Evolutionary conservation across 345 rosid species (phyloP), one percentile per base, ranked within the genome.

Genomic region (Linum lewisii): DNA sequence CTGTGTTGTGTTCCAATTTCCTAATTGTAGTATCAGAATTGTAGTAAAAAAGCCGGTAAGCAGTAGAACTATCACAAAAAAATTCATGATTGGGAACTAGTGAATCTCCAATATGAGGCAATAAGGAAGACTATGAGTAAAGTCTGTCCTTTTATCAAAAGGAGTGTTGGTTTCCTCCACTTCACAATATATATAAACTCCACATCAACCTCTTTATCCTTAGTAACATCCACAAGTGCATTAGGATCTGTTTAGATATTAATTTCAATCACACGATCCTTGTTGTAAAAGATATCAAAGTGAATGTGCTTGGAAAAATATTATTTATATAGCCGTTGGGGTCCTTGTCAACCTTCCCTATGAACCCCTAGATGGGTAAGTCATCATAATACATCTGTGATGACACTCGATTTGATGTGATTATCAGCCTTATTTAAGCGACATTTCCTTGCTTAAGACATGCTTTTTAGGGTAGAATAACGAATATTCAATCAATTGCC

Each of bases 1-100:
- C n/a, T n/a, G n/a, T n/a, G n/a, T n/a, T n/a, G n/a, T n/a, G n/a
- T n/a, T n/a, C n/a, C n/a, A n/a, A n/a, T n/a, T n/a, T n/a, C n/a
- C n/a, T n/a, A n/a, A n/a, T n/a, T n/a, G n/a, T n/a, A n/a, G 85
- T 91, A 89, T 84, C 66, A 89, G 82, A 76, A 89, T 89, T 0
- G 96, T 86, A 3, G 96, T 95, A 37, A 89, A 88, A 69, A 89
- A 89, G 37, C 96, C 96, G 38, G 95, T 89, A 79, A 89, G 68
- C 24, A 89, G 91, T 16, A 88, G 87, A 66, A 88, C 96, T 2
- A 95, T 88, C 54, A 88, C 96, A 51, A 95, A 88, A 0, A 95
- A 86, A 70, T 89, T 86, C 11, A 89, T 86, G 58, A 89, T 89
- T 0, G 91, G 84, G 78, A 89, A 89, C 96, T 95, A 89, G 65